phyloP scores from a whole-genome alignment of 805 yeast genomes.

The Candida taoyuanica region DNA sequence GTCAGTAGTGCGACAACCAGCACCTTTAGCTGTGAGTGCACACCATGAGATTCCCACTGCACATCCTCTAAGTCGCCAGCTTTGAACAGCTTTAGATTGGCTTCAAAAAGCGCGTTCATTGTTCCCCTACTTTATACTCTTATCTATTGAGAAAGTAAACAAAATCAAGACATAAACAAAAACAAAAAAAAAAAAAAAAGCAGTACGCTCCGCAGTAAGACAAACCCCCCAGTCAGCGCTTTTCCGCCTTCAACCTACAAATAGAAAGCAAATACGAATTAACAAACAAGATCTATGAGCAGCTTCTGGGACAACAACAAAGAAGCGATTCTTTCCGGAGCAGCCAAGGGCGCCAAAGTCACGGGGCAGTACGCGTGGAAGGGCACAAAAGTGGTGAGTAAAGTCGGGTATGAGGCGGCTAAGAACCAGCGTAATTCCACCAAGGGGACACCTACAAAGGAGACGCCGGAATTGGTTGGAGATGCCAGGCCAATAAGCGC shows the following conservation, averaged over 20 bases:
- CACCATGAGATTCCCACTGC: slow-evolving; percentile 9
- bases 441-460: neutral
- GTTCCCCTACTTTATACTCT: neutral
- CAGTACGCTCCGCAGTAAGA: too few relatives aligned
- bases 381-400: slow-evolving; percentile 38
- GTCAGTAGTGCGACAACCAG: slow-evolving; percentile 21
- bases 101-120: slow-evolving; percentile 16
- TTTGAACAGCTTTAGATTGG: slow-evolving; percentile 18
- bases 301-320: slow-evolving; percentile 40
- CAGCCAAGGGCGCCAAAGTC: slow-evolving; percentile 32
- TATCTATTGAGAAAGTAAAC: neutral
- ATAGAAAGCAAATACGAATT: too few relatives aligned
- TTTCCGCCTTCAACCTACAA: too few relatives aligned
- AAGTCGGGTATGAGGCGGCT: slow-evolving; percentile 37
- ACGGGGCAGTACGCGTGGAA: slow-evolving; percentile 34
- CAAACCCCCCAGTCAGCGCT: too few relatives aligned
- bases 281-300: slow-evolving; percentile 12
- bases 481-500: slow-evolving; percentile 10
- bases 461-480: slow-evolving; percentile 8
- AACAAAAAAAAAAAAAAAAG: neutral
- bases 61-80: slow-evolving; percentile 6
- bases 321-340: slow-evolving; percentile 33
- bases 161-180: neutral
- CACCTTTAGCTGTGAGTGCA: slow-evolving; percentile 15
- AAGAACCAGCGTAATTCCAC: slow-evolving; percentile 26